Percentiles rank a stretch among this genome's conserved stretches.
These are phyloP conservation scores for Tricholoma bakamatsutake DNA, from an alignment of 768 basidiomycete genomes.

Conservation along the genomic window DNA sequence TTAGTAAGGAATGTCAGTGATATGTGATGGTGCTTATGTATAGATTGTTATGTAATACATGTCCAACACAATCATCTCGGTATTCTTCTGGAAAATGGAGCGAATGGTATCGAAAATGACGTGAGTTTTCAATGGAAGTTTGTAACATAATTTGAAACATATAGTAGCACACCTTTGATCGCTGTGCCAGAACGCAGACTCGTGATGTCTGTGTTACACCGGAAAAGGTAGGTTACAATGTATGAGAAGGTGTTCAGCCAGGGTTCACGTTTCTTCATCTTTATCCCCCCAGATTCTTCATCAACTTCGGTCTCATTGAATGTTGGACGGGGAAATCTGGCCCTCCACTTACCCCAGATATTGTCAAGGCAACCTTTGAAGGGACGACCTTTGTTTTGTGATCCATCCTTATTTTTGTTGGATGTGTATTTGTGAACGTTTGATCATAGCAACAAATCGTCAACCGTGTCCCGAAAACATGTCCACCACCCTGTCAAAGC, in stretches of 20 bases:
- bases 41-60: too few relatives aligned
- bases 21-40: too few relatives aligned
- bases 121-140: conserved; percentile 31
- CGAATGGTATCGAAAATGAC: conserved; percentile 27
- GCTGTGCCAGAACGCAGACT: conserved; percentile 33
- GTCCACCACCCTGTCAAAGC: conserved; percentile 9
- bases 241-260: conserved; percentile 23
- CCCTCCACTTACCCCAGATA: too few relatives aligned
- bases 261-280: conserved; percentile 28
- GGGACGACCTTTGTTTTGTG: conserved; percentile 21
- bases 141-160: conserved; percentile 36
- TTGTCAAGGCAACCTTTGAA: conserved; percentile 2
- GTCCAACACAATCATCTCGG: too few relatives aligned
- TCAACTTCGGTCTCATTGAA: conserved; percentile 18
- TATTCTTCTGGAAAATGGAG: conserved; percentile 8
- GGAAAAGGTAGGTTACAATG: conserved; percentile 24
- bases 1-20: too few relatives aligned
- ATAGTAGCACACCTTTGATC: conserved; percentile 21
- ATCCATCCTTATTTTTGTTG: conserved; percentile 8
- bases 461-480: too few relatives aligned
- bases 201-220: conserved; percentile 35
- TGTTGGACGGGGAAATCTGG: conserved; percentile 13
- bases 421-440: conserved; percentile 25
- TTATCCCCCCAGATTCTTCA: conserved; percentile 19
- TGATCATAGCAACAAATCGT: conserved; percentile 21